Base-by-base conservation (phyloP, 306 rosid species). In the Hylodesmum podocarpum region DNA sequence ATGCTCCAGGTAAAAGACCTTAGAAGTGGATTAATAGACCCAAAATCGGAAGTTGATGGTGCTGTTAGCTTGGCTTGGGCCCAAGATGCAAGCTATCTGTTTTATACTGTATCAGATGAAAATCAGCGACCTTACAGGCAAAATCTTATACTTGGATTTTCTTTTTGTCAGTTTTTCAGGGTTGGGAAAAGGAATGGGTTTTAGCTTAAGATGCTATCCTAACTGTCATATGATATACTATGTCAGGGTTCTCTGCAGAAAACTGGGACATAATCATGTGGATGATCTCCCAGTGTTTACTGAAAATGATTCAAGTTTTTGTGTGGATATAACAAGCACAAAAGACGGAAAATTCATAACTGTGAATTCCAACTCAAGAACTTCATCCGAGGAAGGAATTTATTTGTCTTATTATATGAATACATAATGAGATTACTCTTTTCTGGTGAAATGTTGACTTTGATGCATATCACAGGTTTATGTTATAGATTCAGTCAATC, bases 331-430 rank as follows among this genome's bases (percentile, higher is more conserved):
- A 70, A 88, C 98, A 57, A 90, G 90, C 87, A 92, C 98, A 44
- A 95, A 95, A 83, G 98, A 95, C 73, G 97, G 98, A 81, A 90
- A 95, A 91, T 92, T 95, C 82, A 81, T 95, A n/a, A 95, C 98
- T 76, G 94, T 92, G 83, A 92, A 95, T 89, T 90, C 97, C 82
- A 95, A 95, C 84, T 95, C 98, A 83, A 92, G 98, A 90, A 92
- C 97, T 86, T 95, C 98, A 82, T 95, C 97, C 31, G 97, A 95
- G 98, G 98, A 94, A 94, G 88, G 97, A 85, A 86, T 80, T 87
- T 86, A 75, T 47, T 66, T 86, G 49, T 87, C 75, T 75, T 73
- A 27, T 24, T 39, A 68, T 37, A 46, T 61, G 43, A 64, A 77
- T 31, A 76, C 22, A 66, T 16, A 33, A 66, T 10, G 27, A 37